Evolutionary conservation across 1,284 basidiomycete genomes (phyloP).

Genomic region (Irpex lacteus): DNA sequence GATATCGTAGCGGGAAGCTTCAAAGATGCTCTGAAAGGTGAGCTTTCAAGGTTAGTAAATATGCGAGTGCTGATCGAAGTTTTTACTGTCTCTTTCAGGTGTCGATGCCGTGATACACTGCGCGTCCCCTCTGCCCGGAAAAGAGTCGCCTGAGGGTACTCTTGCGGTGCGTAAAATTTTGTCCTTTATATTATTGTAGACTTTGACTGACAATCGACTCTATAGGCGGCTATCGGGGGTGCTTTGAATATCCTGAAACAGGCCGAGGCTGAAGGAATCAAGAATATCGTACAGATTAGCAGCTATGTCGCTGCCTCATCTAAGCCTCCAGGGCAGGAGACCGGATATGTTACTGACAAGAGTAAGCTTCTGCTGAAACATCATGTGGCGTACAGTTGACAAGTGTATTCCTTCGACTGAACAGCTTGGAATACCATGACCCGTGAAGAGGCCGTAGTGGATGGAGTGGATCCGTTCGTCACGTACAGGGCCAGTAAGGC

Average conservation of each 20-base stretch:
- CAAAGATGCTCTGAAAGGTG: constrained; percentile 24
- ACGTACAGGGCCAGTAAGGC: constrained; percentile 21
- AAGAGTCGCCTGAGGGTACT: constrained; percentile 13
- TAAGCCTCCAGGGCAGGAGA: too few relatives aligned
- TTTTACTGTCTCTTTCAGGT: constrained; percentile 7
- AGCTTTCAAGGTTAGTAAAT: not conserved
- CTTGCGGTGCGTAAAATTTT: constrained; percentile 11
- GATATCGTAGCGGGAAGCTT: constrained; percentile 24
- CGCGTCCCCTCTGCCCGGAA: constrained; percentile 19
- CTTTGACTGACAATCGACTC: not conserved
- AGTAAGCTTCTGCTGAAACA: not conserved
- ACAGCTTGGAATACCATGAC: constrained; percentile 17
- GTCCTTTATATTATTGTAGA: not conserved
- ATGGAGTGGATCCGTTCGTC: constrained; percentile 2
- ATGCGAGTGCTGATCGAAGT: not conserved
- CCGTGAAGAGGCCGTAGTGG: constrained; percentile 16
- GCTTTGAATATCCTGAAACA: constrained; percentile 28
- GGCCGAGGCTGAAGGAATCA: constrained; percentile 26
- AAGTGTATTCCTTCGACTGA: constrained; percentile 4
- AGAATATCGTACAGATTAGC: constrained; percentile 26
- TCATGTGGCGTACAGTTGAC: not conserved
- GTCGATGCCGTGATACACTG: constrained; percentile 24
- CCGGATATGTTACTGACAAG: not conserved
- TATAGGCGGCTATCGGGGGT: constrained; percentile 26
- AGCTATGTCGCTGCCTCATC: constrained; percentile 13